phyloP scores from a whole-genome alignment of 1,139 yeast species.

The Zygotorulaspora mrakii region DNA sequence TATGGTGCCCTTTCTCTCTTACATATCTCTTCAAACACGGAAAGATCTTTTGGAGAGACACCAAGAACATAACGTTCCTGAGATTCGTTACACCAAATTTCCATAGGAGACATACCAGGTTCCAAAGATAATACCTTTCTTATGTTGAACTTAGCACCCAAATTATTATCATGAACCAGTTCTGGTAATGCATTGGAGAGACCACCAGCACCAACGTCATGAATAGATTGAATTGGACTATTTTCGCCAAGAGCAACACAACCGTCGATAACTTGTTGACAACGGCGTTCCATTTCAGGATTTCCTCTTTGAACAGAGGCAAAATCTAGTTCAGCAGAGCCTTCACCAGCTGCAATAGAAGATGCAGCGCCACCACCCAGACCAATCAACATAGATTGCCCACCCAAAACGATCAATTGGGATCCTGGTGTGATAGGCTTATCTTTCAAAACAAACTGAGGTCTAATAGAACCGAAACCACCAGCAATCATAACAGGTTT shows the following conservation, averaged over 20 bases:
- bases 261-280: slow-evolving; percentile 94
- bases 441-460: slow-evolving; percentile 85
- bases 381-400: slow-evolving; percentile 98
- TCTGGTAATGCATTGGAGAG: slow-evolving; percentile 96
- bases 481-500: slow-evolving; percentile 99
- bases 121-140: slow-evolving; percentile 88
- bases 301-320: slow-evolving; percentile 99
- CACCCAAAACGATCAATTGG: slow-evolving; percentile 89
- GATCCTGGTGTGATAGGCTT: slow-evolving; percentile 90
- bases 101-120: slow-evolving; percentile 99
- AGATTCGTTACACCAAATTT: slow-evolving; percentile 99
- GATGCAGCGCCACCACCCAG: slow-evolving; percentile 99
- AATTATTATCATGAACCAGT: slow-evolving; percentile 91
- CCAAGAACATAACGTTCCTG: slow-evolving; percentile 97
- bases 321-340: slow-evolving; percentile 90
- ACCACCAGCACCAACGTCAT: slow-evolving; percentile 99
- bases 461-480: slow-evolving; percentile 96
- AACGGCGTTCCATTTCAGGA: slow-evolving; percentile 99
- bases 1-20: slow-evolving; percentile 94
- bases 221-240: slow-evolving; percentile 92
- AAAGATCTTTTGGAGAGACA: slow-evolving; percentile 76
- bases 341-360: slow-evolving; percentile 90
- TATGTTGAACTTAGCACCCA: slow-evolving; percentile 90
- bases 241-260: slow-evolving; percentile 78
- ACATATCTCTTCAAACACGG: slow-evolving; percentile 72